Base-by-base conservation (phyloP, 805 yeast species). In the Starmerella lactis-condensi region DNA sequence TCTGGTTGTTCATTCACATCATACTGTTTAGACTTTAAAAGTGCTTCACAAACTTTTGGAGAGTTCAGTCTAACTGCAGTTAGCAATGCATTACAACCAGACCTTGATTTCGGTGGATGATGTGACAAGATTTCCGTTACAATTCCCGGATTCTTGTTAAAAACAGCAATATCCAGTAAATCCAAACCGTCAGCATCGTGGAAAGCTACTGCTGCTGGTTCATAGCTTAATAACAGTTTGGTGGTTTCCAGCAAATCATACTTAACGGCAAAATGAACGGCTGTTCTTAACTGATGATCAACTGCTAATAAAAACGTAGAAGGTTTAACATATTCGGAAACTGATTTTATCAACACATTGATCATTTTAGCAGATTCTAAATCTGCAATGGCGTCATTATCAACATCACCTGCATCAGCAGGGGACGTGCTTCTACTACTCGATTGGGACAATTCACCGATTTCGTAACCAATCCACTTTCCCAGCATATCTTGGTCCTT, bases 191-290 rank as follows among this genome's bases (percentile, higher is more conserved):
- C 95, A 17, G 75, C 69, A 45, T 76, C 85, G 16, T 43, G 38
- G 55, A 61, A 55, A 11, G 43, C 47, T 6, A 41, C 33, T 3
- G 46, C 40, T 3, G 37, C 26, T 3, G 41, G 26, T 9, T 40
- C 44, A 16, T 31, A 30, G 9, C 61, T 60, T 11, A 82, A 56
- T 20, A 83, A 60, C 17, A 69, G 59, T 10, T 57, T 56, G 2
- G 79, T 61, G 22, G 74, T 69, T 31, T 66, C 68, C 35, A 65
- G 68, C 34, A 83, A 59, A 0, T 95, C 95, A 50, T 72, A 81
- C 44, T 79, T 89, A 2, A 89, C 72, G 13, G 92, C 73, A 51
- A 83, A 83, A 54, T 85, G 95, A 33, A 85, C 57, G 0, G 95
- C 93, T 0, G 93, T 76, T 37, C 94, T 64, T 38, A 62, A 62